Conservation (phyloP, 345 rosid species). For the Hibiscus syriacus region DNA sequence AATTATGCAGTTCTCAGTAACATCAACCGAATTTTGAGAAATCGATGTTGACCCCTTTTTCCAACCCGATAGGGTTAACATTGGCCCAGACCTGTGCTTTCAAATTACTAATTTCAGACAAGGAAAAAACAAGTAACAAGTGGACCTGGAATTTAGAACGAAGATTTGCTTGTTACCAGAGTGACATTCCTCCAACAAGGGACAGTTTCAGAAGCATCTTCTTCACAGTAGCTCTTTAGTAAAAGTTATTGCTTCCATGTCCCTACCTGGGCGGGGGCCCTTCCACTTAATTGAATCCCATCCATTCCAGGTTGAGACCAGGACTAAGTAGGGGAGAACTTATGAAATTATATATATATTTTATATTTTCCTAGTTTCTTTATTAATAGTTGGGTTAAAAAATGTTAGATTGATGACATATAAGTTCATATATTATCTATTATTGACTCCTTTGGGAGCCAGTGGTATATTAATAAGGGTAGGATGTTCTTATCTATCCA, state of each 20-base stretch:
- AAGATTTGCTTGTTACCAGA: neutral
- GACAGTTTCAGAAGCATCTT: conserved; percentile 4
- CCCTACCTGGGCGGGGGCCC: too few species aligned
- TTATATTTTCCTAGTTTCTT: too few species aligned
- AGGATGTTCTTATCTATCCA: too few species aligned
- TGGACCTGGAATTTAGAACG: neutral
- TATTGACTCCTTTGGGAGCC: too few species aligned
- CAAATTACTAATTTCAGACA: neutral
- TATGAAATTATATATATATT: too few species aligned
- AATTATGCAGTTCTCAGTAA: neutral
- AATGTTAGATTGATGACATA: too few species aligned
- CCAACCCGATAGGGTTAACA: neutral
- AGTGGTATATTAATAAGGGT: too few species aligned
- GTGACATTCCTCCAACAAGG: conserved; percentile 14
- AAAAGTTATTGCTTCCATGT: neutral
- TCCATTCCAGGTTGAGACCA: too few species aligned
- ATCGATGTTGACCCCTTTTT: neutral
- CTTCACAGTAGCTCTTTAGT: neutral
- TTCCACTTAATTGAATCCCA: too few species aligned
- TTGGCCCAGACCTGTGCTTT: neutral
- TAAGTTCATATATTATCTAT: too few species aligned
- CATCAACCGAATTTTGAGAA: neutral
- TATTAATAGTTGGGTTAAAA: too few species aligned
- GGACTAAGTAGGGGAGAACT: too few species aligned
- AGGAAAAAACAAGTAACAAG: neutral